Base-by-base conservation (phyloP, 2,329 filamentous ascomycete species). In the Ophiostoma australiae region DNA sequence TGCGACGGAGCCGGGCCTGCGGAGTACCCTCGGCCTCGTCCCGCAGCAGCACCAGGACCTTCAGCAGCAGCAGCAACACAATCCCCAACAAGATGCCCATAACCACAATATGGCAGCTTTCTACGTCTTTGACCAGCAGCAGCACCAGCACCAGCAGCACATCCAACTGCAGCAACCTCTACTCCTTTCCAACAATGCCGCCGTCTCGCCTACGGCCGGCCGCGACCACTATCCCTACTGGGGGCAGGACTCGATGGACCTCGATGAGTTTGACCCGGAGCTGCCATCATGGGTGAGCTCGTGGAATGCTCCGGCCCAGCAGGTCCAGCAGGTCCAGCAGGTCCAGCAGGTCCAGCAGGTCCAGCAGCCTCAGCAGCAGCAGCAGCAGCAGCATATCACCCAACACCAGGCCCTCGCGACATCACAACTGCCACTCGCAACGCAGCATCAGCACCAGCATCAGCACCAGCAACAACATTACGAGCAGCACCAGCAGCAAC, bases 181-280 rank as follows among this genome's bases (percentile, higher is more conserved):
- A 52, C 27, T 70, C 48, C 23, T 72, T 41, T 7, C 41, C 37
- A 67, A 39, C 39, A 48, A n/a, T 48, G 67, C 35, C n/a, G 68
- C 1, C 44, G 11, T 44, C 35, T 71, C 48, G 17, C 31, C 48
- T 15, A 52, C 70, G 66, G 69, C 23, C 37, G 39, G 39, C 13
- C n/a, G 39, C 66, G 70, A 73, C 27, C 35, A 69, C 15, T 72
- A 72, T 20, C 35, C 37, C 17, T 72, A 66, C 71, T 74, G 72
- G 74, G 17, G 69, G 7, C 73, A 73, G 11, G 76, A 77, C 33
- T 70, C 75, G 1, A 78, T 77, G 77, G 77, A 78, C 23, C 69
- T 77, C 15, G 77, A 78, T 70, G 66, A 67, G 23, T 74, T 76
- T 23, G 76, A 77, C 68, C 70, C 73, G 4, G 77, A 77, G 70